Evolutionary conservation across 2,329 filamentous ascomycete genomes (phyloP), one percentile per base, ranked within the genome.

Genomic region (Sporothrix curviconia): DNA sequence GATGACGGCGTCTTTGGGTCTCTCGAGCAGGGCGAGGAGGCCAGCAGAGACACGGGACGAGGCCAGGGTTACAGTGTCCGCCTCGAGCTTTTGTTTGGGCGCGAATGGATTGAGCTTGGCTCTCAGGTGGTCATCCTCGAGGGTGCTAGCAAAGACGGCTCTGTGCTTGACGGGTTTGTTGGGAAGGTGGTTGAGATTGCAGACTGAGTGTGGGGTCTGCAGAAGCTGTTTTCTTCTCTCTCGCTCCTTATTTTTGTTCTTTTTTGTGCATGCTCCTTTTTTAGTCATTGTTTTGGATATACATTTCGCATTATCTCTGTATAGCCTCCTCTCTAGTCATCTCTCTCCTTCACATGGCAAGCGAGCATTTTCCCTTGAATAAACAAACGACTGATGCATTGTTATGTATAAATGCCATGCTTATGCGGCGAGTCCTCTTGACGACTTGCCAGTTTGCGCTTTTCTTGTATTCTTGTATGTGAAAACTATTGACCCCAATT

Each of bases 31-130:
- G 77, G 76, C 50, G 75, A 81, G 17, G 73, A 76, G 6, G 36
- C 8, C 8, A 42, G 8, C 15, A 65, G 62, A 2, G 63, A 60
- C 7, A 12, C 40, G 3, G 61, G 61, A 17, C 64, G 62, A 9
- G 62, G 65, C 15, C 64, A 64, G 12, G 71, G 75, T 25, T 76
- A 77, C 34, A 76, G 86, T 53, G 81, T 90, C 39, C 81, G 79
- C 1, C 76, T 92, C 58, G 85, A 89, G 63, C 78, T 92, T 50
- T 74, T 90, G 22, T 82, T 82, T 7, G 83, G 79, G 37, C 79
- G 84, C 55, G 88, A 92, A 68, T 92, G 86, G 80, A 80, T 91
- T 53, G 85, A 90, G 69, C 69, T 86, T 51, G 87, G 85, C 3
- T 85, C 85, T 39, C 82, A 81, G 60, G 82, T 90, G 25, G 74